phyloP scores from a whole-genome alignment of 495 filamentous ascomycete genomes.

The Aspergillus biplanus region DNA sequence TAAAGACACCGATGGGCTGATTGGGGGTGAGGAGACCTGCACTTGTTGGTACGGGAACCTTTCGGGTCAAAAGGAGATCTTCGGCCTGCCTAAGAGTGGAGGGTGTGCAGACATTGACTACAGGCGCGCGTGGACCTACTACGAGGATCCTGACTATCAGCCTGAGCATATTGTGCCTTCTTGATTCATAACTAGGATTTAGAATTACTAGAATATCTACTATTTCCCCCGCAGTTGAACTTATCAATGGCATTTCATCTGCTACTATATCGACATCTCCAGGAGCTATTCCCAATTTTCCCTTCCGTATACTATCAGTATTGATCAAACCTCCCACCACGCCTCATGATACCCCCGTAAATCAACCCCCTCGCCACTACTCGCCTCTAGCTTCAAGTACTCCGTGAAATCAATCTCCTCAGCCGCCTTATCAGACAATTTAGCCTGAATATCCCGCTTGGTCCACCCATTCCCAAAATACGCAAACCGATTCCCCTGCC shows the following conservation, averaged over 20 bases:
- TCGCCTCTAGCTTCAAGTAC: conserved; percentile 43
- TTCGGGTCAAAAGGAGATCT: conserved; percentile 1
- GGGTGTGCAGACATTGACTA: not conserved
- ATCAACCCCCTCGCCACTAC: conserved; percentile 44
- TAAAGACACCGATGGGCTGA: not conserved
- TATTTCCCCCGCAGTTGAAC: too few relatives aligned
- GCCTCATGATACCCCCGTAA: conserved; percentile 51
- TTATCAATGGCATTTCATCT: not conserved
- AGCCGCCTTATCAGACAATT: conserved; percentile 22
- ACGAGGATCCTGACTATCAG: not conserved
- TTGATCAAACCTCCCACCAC: conserved; percentile 54
- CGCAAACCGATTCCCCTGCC: conserved; percentile 55
- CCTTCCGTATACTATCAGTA: not conserved
- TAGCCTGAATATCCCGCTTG: not conserved
- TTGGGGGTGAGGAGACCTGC: not conserved
- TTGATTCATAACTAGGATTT: too few relatives aligned
- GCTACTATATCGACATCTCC: not conserved
- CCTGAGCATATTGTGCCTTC: not conserved
- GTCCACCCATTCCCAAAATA: conserved; percentile 63
- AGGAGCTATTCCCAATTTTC: not conserved
- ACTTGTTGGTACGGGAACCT: conserved; percentile 1
- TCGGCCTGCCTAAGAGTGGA: not conserved
- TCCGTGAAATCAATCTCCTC: conserved; percentile 48
- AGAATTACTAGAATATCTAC: too few relatives aligned
- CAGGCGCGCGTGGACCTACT: not conserved